phyloP scores from a whole-genome alignment of 495 filamentous ascomycete genomes.

The Neurospora sublineolata region DNA sequence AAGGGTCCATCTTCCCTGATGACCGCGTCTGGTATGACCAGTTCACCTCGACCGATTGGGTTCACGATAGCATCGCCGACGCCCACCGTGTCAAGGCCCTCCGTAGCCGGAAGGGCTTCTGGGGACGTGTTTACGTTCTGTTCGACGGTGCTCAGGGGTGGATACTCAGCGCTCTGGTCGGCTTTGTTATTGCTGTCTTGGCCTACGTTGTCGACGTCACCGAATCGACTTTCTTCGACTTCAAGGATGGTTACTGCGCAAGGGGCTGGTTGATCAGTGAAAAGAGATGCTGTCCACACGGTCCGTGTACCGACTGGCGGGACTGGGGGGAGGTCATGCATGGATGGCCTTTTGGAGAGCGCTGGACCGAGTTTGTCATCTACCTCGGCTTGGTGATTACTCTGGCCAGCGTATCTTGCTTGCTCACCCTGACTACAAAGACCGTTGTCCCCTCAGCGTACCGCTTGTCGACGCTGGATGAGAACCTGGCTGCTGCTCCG shows the following conservation, averaged over 20 bases:
- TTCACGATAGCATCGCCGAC: conserved; percentile 94
- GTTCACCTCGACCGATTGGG: conserved; percentile 97
- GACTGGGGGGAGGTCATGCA: conserved; percentile 63
- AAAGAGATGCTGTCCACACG: conserved; percentile 64
- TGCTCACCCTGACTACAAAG: conserved; percentile 75
- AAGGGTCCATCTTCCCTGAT: conserved; percentile 52
- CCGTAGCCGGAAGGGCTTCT: conserved; percentile 68
- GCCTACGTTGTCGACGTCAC: conserved; percentile 85
- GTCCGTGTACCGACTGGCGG: conserved; percentile 58
- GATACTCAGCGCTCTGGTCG: conserved; percentile 86
- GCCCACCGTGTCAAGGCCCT: conserved; percentile 77
- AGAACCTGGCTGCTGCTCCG: conserved; percentile 46
- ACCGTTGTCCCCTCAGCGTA: conserved; percentile 85
- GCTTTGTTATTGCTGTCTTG: conserved; percentile 71
- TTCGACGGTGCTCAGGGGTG: conserved; percentile 90
- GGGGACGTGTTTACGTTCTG: conserved; percentile 61
- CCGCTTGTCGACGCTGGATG: conserved; percentile 76
- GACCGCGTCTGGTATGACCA: conserved; percentile 98
- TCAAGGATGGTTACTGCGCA: conserved; percentile 80
- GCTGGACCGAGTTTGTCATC: conserved; percentile 61
- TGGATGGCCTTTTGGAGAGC: conserved; percentile 38
- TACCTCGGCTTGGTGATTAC: conserved; percentile 60
- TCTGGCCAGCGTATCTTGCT: conserved; percentile 65
- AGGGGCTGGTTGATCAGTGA: conserved; percentile 59
- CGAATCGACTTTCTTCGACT: conserved; percentile 75